A percentile compares a stretch with the other conserved stretches of the same genome.
Evolutionary conservation across 441 rosid genomes (phyloP).

Genomic region (Aleurites moluccanus): DNA sequence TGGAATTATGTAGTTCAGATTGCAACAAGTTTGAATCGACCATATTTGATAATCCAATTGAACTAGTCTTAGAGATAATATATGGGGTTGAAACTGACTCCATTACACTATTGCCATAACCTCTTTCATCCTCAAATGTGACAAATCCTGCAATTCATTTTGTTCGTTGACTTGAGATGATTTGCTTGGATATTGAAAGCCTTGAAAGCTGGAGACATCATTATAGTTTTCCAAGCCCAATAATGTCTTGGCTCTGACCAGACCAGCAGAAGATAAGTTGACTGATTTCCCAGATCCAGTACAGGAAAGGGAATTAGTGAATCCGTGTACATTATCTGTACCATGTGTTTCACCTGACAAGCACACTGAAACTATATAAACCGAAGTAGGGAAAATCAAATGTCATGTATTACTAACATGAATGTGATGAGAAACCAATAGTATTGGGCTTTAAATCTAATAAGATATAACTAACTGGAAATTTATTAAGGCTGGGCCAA

Average conservation of each 20-base stretch:
- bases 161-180: slow-evolving; percentile 26
- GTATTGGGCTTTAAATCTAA: neutral
- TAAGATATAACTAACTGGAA: neutral
- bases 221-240: slow-evolving; percentile 59
- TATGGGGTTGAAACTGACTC: slow-evolving; percentile 34
- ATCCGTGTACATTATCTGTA: slow-evolving; percentile 10
- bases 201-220: slow-evolving; percentile 30
- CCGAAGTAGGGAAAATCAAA: too few relatives aligned
- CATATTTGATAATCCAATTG: slow-evolving; percentile 28
- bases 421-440: neutral
- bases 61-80: slow-evolving; percentile 28
- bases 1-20: slow-evolving; percentile 34
- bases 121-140: slow-evolving; percentile 24
- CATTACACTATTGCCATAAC: slow-evolving; percentile 18
- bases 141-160: slow-evolving; percentile 24
- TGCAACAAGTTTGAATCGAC: slow-evolving; percentile 30
- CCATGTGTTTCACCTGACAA: slow-evolving; percentile 31
- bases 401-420: neutral
- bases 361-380: slow-evolving; percentile 10
- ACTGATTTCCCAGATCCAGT: slow-evolving; percentile 84
- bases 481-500: neutral
- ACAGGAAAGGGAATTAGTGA: slow-evolving; percentile 56
- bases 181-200: slow-evolving; percentile 33
- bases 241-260: slow-evolving; percentile 71
- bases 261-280: slow-evolving; percentile 59